A percentile compares a stretch with the other conserved stretches of the same genome.
phyloP scores from a whole-genome alignment of 2,329 filamentous ascomycete genomes.

The Fusarium foetens region DNA sequence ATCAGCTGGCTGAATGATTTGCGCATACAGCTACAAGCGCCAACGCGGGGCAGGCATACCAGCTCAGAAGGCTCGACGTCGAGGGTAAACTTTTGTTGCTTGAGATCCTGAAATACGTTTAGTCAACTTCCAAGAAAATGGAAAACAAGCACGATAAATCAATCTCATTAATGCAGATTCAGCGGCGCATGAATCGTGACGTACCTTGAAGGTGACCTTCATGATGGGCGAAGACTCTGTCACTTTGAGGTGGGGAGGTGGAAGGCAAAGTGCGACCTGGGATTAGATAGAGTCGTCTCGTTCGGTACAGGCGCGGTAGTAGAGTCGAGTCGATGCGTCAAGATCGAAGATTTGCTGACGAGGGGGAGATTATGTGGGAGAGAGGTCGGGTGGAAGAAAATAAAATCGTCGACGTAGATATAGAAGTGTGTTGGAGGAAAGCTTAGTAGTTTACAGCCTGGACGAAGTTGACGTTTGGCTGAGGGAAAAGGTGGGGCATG shows the following conservation, averaged over 20 bases:
- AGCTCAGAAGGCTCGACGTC: conserved; percentile 93
- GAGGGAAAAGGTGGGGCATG: conserved; percentile 27
- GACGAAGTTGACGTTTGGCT: conserved; percentile 36
- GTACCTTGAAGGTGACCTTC: conserved; percentile 75
- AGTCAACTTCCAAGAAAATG: conserved; percentile 15
- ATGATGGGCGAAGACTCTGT: conserved; percentile 61
- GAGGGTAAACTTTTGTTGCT: conserved; percentile 98
- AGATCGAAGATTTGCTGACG: background rate
- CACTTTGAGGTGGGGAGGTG: conserved; percentile 45
- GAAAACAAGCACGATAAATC: background rate
- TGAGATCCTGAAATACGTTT: conserved; percentile 78
- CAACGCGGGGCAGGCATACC: conserved; percentile 67
- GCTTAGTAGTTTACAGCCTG: conserved; percentile 15
- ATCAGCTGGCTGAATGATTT: conserved; percentile 22
- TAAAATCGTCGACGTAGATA: conserved; percentile 10
- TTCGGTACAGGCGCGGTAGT: conserved; percentile 10
- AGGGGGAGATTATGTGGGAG: conserved; percentile 1
- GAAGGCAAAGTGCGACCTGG: conserved; percentile 34
- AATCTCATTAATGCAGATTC: background rate
- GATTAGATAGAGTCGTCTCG: conserved; percentile 24
- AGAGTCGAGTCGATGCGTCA: background rate
- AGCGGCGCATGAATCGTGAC: conserved; percentile 39
- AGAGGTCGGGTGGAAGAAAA: conserved; percentile 8
- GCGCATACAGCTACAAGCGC: conserved; percentile 32
- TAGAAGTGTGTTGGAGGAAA: conserved; percentile 30